Percentiles rank a stretch among this genome's conserved stretches.
These are phyloP conservation scores for Zizania palustris DNA, from an alignment of 202 grass and related monocot species.

Conservation along the genomic window DNA sequence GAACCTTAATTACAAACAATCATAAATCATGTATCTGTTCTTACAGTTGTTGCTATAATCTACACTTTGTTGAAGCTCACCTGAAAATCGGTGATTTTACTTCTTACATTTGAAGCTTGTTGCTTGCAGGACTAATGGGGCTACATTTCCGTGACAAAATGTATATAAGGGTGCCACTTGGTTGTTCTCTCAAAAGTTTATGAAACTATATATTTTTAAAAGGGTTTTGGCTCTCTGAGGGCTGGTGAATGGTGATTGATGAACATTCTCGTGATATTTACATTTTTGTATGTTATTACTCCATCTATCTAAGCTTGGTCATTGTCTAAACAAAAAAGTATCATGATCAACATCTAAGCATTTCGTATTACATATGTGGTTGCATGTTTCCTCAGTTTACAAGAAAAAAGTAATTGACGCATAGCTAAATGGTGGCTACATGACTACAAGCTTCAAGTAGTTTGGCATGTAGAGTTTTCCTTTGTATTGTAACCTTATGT, in stretches of 20 bases:
- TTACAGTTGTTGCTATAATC: not conserved
- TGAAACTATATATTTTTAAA: not conserved
- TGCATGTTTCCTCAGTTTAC: no score
- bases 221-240: not conserved
- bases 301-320: no score
- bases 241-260: not conserved
- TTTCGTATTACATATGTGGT: no score
- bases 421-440: no score
- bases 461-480: no score
- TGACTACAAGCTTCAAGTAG: no score
- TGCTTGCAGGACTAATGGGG: not conserved
- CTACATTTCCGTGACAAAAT: not conserved
- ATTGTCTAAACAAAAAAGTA: no score
- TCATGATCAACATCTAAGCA: no score
- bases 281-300: no score
- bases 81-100: not conserved
- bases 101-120: conserved; percentile 6
- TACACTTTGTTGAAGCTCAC: conserved; percentile 6
- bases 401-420: no score
- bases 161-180: not conserved
- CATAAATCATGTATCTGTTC: not conserved
- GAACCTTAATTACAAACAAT: not conserved
- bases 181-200: not conserved
- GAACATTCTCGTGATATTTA: not conserved
- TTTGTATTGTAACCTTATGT: no score